Evolutionary conservation across 1,139 yeast species (phyloP).

Genomic region (Debaryomyces udenii): DNA sequence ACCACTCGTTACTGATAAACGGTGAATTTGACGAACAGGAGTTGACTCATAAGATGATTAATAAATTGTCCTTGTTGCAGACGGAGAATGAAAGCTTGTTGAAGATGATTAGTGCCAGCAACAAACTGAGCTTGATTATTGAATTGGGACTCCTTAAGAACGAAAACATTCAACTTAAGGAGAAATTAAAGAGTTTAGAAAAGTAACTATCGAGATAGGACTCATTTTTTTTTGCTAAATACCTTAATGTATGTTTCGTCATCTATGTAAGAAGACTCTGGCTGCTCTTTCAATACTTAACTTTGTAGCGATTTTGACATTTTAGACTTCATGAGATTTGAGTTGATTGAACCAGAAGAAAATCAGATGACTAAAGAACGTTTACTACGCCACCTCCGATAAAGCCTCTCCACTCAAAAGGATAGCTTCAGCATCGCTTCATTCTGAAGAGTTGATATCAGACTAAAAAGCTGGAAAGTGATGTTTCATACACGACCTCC

Average conservation of each 20-base stretch:
- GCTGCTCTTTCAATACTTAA: no score
- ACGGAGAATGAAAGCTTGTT: conserved; percentile 74
- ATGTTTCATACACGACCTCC: conserved; percentile 7
- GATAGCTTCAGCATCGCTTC: no score
- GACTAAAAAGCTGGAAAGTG: background rate
- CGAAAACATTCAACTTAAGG: conserved; percentile 29
- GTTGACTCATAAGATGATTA: conserved; percentile 72
- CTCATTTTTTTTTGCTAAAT: conserved; percentile 4
- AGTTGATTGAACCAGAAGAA: no score
- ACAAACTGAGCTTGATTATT: conserved; percentile 68
- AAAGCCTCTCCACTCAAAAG: no score
- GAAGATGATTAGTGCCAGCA: conserved; percentile 71
- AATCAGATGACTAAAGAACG: no score
- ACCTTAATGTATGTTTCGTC: background rate
- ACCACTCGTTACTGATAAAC: conserved; percentile 35
- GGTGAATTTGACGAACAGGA: conserved; percentile 76
- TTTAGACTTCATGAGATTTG: no score
- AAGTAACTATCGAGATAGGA: conserved; percentile 7
- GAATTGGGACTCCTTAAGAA: conserved; percentile 63
- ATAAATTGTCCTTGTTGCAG: conserved; percentile 61
- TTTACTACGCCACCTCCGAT: no score
- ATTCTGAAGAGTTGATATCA: no score
- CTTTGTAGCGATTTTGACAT: no score
- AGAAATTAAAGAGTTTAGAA: conserved; percentile 13
- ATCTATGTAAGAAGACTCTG: no score